Conservation (phyloP, 768 basidiomycete genomes). For the Neoboletus brunneissimus region DNA sequence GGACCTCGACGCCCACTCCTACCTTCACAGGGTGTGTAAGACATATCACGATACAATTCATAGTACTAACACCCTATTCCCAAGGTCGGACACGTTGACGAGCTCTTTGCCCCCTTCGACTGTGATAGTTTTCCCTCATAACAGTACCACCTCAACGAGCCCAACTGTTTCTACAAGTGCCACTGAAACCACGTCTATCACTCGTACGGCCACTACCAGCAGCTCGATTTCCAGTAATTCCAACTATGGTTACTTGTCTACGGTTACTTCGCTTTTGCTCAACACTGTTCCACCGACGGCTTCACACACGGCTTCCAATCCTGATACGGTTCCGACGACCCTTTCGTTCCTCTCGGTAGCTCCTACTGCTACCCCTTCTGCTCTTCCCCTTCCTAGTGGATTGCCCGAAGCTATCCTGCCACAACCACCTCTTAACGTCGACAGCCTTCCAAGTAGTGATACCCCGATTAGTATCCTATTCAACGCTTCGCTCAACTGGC, state of each 20-base stretch:
- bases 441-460: conserved; percentile 37
- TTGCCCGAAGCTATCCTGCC: conserved; percentile 65
- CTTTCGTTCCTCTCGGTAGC: conserved; percentile 18
- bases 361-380: conserved; percentile 27
- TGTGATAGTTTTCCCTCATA: conserved; percentile 32
- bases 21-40: conserved; percentile 13
- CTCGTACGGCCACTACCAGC: conserved; percentile 18
- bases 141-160: conserved; percentile 8
- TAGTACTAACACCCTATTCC: neutral
- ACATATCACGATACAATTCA: neutral
- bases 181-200: conserved; percentile 1
- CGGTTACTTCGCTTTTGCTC: conserved; percentile 35
- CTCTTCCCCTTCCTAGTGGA: conserved; percentile 49
- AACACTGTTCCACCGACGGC: conserved; percentile 20
- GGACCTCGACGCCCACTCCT: conserved; percentile 9
- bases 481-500: conserved; percentile 60
- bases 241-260: conserved; percentile 35
- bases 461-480: conserved; percentile 66
- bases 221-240: conserved; percentile 15
- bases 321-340: conserved; percentile 38
- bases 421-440: conserved; percentile 15
- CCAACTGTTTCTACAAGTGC: conserved; percentile 2
- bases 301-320: conserved; percentile 31
- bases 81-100: conserved; percentile 2
- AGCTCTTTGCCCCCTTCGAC: conserved; percentile 17